These are phyloP conservation scores for Sphagnum tenellum DNA, from an alignment of 225 moss, liverwort and hornwort genomes.

Conservation along the genomic window DNA sequence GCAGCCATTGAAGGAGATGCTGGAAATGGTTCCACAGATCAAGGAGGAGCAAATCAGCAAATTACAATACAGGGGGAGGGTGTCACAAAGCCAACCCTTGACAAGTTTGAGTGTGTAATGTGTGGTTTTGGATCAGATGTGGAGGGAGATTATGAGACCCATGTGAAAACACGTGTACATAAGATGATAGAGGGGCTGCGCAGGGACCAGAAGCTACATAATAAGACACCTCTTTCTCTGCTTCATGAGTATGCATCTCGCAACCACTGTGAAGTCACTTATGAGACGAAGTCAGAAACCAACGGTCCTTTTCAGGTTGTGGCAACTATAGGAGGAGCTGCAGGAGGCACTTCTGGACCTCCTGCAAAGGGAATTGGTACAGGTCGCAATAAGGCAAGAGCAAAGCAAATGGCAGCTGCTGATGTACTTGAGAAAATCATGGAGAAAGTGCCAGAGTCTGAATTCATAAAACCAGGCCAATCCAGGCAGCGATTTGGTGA, in stretches of 20 bases:
- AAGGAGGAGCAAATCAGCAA: conserved; percentile 24
- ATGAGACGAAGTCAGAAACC: conserved; percentile 58
- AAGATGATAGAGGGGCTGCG: conserved; percentile 52
- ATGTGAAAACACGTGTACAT: conserved; percentile 52
- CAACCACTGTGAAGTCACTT: conserved; percentile 55
- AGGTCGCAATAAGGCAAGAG: conserved; percentile 57
- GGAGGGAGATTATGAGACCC: conserved; percentile 42
- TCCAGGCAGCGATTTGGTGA: conserved; percentile 60
- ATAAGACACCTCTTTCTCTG: conserved; percentile 52
- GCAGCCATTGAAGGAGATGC: conserved; percentile 10
- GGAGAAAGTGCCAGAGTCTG: conserved; percentile 56
- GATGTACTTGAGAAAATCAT: conserved; percentile 56
- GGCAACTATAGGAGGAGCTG: conserved; percentile 55
- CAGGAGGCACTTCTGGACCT: conserved; percentile 49
- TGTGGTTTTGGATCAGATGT: conserved; percentile 55
- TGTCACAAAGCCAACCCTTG: conserved; percentile 36
- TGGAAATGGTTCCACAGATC: conserved; percentile 12
- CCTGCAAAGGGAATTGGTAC: conserved; percentile 49
- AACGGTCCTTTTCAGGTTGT: conserved; percentile 46
- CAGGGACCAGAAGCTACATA: conserved; percentile 54
- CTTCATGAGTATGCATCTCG: conserved; percentile 64
- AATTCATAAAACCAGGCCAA: conserved; percentile 61
- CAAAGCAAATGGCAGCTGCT: conserved; percentile 61
- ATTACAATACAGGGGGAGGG: conserved; percentile 23
- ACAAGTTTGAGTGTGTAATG: conserved; percentile 58